Base-by-base conservation (phyloP, 192 early-diverging fungal genomes). In the Coemansia sp. region DNA sequence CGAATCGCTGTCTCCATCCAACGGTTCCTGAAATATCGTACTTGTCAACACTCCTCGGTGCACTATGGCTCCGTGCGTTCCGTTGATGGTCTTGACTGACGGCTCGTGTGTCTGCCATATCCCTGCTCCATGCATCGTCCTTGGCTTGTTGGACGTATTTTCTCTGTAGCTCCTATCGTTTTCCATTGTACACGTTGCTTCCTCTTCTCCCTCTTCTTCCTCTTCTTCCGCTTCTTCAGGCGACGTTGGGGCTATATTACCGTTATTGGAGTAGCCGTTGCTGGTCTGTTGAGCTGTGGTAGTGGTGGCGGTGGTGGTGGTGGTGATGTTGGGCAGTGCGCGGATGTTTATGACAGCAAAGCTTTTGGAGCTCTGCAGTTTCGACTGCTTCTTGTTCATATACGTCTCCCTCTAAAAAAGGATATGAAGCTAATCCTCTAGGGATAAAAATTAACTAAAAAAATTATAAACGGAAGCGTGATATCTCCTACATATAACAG, bases 311-410 rank as follows among this genome's bases (percentile, higher is more conserved):
- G n/a, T n/a, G n/a, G n/a, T n/a, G n/a, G n/a, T n/a, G n/a, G n/a
- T n/a, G n/a, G n/a, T n/a, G n/a, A n/a, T n/a, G n/a, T n/a, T n/a
- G n/a, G 59, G 39, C 15, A 59, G 20, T 26, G 56, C 52, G 29
- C 75, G 69, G 23, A 77, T 68, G 58, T 68, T 77, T 26, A 77
- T 72, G 20, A 72, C 45, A 57, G 75, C 64, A 66, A 79, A 51
- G 26, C 53, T 34, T 31, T 53, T 58, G 18, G 58, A 7, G 29
- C 10, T 30, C 29, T 57, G 55, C 8, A 34, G 15, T 33, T 1
- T 8, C 16, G 55, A 3, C 6, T 57, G 55, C n/a, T 57, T 23
- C 8, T 23, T 57, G 55, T 30, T 15, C 55, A 57, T 57, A 57
- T 34, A 10, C 34, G 10, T 7, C 34, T 35, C 34, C 5, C 34